phyloP scores from a whole-genome alignment of 2,329 filamentous ascomycete species.

The Cercospora beticola region DNA sequence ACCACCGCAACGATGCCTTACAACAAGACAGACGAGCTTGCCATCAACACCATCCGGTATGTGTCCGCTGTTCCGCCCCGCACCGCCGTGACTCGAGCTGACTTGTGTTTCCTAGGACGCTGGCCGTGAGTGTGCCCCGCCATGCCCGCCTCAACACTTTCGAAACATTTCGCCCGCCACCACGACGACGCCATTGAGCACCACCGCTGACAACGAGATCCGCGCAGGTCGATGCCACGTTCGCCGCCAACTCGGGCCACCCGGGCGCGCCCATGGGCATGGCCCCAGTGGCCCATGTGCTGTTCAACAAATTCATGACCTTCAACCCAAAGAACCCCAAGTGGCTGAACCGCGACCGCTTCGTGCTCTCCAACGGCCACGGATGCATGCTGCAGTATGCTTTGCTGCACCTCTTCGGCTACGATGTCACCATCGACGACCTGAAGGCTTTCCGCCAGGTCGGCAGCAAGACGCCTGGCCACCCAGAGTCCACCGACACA shows the following conservation, averaged over 20 bases:
- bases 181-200: slow-evolving; percentile 33
- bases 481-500: slow-evolving; percentile 95
- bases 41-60: slow-evolving; percentile 93
- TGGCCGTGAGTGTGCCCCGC: slow-evolving; percentile 13
- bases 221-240: slow-evolving; percentile 90
- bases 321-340: slow-evolving; percentile 99
- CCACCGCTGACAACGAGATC: slow-evolving; percentile 8
- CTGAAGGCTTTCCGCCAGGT: slow-evolving; percentile 88
- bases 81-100: background rate
- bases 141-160: slow-evolving; percentile 12
- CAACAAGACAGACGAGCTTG: slow-evolving; percentile 81
- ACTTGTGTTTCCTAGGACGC: slow-evolving; percentile 4
- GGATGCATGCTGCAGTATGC: slow-evolving; percentile 99
- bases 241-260: slow-evolving; percentile 94
- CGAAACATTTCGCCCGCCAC: background rate
- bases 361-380: slow-evolving; percentile 98
- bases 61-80: slow-evolving; percentile 37
- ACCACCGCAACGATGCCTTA: slow-evolving; percentile 68
- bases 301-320: slow-evolving; percentile 98
- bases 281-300: slow-evolving; percentile 92
- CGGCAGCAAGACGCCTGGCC: slow-evolving; percentile 85
- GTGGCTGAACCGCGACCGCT: slow-evolving; percentile 96
- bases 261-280: slow-evolving; percentile 97
- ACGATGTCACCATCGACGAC: slow-evolving; percentile 81
- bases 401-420: slow-evolving; percentile 94